Percentiles rank a stretch among this genome's conserved stretches.
phyloP scores from a whole-genome alignment of 257 asterid genomes.

The Petunia axillaris region DNA sequence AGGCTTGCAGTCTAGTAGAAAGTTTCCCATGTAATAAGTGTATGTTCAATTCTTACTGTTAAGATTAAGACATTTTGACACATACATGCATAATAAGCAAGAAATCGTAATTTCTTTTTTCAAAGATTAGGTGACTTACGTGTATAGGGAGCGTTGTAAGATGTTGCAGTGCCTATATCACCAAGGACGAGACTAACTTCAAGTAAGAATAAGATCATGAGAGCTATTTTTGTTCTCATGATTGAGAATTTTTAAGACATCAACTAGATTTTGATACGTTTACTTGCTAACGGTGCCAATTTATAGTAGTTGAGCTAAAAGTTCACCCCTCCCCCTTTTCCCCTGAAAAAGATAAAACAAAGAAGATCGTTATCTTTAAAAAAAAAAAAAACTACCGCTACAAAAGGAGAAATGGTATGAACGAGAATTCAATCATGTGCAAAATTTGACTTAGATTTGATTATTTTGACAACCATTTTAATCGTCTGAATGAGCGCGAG shows the following conservation, averaged over 20 bases:
- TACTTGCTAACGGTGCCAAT: slow-evolving; percentile 4
- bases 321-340: too few species aligned
- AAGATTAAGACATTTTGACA: too few species aligned
- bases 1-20: too few species aligned
- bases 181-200: slow-evolving; percentile 41
- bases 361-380: too few species aligned
- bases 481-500: not conserved
- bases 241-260: not conserved
- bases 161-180: slow-evolving; percentile 70
- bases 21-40: too few species aligned
- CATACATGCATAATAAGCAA: too few species aligned
- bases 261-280: not conserved
- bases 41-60: too few species aligned
- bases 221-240: slow-evolving; percentile 30
- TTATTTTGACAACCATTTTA: not conserved
- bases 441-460: not conserved
- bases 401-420: not conserved
- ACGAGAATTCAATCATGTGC: not conserved
- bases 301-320: not conserved
- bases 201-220: slow-evolving; percentile 36
- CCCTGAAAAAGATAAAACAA: too few species aligned
- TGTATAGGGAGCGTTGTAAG: slow-evolving; percentile 71
- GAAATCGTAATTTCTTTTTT: too few species aligned
- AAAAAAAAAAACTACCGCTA: not conserved
- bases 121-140: slow-evolving; percentile 41